phyloP scores from a whole-genome alignment of 257 asterid species.

The Agastache rugosa region DNA sequence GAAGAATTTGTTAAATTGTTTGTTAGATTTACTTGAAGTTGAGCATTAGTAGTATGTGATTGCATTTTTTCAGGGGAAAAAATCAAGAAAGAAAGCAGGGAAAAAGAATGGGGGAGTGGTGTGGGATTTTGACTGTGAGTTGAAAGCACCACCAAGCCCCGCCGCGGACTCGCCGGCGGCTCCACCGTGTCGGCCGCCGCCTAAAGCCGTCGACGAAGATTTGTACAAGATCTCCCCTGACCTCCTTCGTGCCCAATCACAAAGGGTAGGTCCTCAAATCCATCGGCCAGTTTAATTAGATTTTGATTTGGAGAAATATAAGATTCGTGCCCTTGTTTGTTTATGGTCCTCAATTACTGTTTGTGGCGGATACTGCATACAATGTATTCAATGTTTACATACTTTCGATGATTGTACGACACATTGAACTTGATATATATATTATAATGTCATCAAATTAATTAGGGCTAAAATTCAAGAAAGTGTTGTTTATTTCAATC shows the following conservation, averaged over 20 bases:
- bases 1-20: background rate
- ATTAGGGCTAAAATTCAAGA: background rate
- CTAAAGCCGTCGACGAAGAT: conserved; percentile 85
- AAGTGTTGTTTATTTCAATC: background rate
- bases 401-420: no score
- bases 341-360: no score
- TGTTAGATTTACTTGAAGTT: background rate
- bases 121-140: conserved; percentile 52
- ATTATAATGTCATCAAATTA: no score
- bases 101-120: conserved; percentile 57
- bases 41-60: background rate
- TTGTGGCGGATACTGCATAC: no score
- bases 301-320: no score
- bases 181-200: conserved; percentile 39
- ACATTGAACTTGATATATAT: no score
- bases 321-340: no score
- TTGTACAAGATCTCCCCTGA: conserved; percentile 82
- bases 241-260: conserved; percentile 53
- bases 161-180: conserved; percentile 32
- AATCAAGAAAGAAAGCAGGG: conserved; percentile 41
- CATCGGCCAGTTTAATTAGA: background rate
- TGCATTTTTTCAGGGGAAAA: conserved; percentile 43
- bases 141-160: conserved; percentile 48
- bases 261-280: conserved; percentile 44
- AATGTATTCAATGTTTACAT: no score